Evolutionary conservation across 2,329 filamentous ascomycete species (phyloP).

Genomic region (Didymella arachidicola): DNA sequence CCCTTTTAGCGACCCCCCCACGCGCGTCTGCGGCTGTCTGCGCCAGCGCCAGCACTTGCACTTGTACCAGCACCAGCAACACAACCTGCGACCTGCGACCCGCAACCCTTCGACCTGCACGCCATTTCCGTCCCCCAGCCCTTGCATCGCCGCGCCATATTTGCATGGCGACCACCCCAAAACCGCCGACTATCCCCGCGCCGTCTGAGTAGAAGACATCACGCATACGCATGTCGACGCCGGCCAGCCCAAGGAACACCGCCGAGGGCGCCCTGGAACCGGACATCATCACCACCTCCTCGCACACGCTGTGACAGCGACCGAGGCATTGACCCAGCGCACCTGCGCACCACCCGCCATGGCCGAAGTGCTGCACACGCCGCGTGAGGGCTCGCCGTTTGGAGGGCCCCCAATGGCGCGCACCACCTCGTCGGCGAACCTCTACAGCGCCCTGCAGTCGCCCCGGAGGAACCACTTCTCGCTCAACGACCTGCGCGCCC

Average conservation of each 20-base stretch:
- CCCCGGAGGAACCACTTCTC: constrained; percentile 48
- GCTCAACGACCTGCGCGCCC: constrained; percentile 48
- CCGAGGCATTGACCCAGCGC: constrained; percentile 33
- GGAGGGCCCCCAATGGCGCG: constrained; percentile 41
- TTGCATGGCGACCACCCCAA: constrained; percentile 23
- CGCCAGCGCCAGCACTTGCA: constrained; percentile 1
- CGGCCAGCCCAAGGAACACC: constrained; percentile 22
- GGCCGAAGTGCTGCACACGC: constrained; percentile 50
- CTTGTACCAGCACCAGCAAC: constrained; percentile 2
- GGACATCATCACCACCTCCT: constrained; percentile 27
- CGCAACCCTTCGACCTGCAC: not conserved
- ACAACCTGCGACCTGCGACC: not conserved
- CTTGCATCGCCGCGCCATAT: constrained; percentile 16
- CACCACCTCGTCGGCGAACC: constrained; percentile 56
- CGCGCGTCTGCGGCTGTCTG: not conserved
- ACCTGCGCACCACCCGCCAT: constrained; percentile 35
- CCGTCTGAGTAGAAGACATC: constrained; percentile 23
- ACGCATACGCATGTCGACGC: constrained; percentile 46
- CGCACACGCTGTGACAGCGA: constrained; percentile 28
- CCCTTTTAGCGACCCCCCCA: constrained; percentile 16
- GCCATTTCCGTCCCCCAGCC: constrained; percentile 9
- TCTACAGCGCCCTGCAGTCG: constrained; percentile 49
- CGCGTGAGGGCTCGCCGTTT: constrained; percentile 46
- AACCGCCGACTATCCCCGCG: constrained; percentile 17
- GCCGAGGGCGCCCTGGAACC: constrained; percentile 41